Conservation (phyloP, 495 filamentous ascomycete species). For the Neurospora sp. region DNA sequence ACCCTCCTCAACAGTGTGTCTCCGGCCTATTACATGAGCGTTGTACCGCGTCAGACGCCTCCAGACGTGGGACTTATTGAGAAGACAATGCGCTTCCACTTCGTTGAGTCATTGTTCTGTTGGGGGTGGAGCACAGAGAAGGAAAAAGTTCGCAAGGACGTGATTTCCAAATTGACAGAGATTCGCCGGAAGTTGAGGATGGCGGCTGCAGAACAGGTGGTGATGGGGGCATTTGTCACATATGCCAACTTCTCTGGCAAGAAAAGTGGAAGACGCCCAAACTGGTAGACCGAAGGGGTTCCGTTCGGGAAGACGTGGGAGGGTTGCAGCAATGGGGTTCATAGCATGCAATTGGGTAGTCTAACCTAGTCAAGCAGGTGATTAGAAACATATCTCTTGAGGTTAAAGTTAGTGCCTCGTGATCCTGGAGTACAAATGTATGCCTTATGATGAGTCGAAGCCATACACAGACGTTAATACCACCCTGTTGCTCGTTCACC, state of each 20-base stretch:
- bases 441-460: neutral
- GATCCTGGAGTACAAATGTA: neutral
- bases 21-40: accelerated
- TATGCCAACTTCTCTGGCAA: neutral
- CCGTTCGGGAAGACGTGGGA: neutral
- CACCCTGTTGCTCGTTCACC: neutral
- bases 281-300: neutral
- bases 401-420: neutral
- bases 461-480: neutral
- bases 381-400: neutral
- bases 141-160: neutral
- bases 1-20: accelerated
- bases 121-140: neutral
- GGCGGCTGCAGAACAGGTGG: neutral
- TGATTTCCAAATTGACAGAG: neutral
- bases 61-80: accelerated
- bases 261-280: neutral
- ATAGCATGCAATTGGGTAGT: neutral
- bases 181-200: neutral
- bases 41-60: neutral
- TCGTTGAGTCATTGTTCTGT: neutral
- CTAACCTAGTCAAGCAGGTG: neutral
- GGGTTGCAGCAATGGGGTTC: neutral
- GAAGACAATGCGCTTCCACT: neutral
- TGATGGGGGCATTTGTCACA: neutral